Percentiles rank a stretch among this genome's conserved stretches.
phyloP scores from a whole-genome alignment of 2,329 filamentous ascomycete species.

The Elsinoe batatas region DNA sequence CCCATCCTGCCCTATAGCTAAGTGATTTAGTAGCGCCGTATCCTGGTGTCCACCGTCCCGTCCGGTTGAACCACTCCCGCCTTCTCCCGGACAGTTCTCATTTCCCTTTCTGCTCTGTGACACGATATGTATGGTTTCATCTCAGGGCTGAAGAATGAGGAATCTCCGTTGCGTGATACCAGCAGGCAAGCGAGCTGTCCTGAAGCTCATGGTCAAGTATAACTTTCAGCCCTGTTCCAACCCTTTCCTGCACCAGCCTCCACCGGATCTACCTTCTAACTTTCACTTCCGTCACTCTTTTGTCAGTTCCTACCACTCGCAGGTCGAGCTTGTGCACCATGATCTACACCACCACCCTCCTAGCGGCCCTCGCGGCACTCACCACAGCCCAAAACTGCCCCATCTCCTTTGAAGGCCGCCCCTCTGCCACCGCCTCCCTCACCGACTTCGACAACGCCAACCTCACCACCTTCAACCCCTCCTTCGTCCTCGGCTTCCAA shows the following conservation, averaged over 20 bases:
- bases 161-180: not conserved
- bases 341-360: not conserved
- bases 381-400: not conserved
- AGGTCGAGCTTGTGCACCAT: not conserved
- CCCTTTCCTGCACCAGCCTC: not conserved
- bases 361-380: not conserved
- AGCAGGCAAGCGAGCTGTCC: not conserved
- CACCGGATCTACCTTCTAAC: not conserved
- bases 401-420: conserved; percentile 5
- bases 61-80: not conserved
- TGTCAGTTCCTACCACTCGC: not conserved
- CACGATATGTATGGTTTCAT: not conserved
- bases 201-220: not conserved
- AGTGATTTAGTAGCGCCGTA: not conserved
- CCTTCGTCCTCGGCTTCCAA: conserved; percentile 44
- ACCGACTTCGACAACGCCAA: not conserved
- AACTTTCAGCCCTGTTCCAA: not conserved
- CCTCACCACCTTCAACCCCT: conserved; percentile 36
- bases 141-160: not conserved
- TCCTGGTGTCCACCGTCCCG: not conserved
- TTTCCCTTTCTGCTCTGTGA: not conserved
- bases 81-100: conserved; percentile 1
- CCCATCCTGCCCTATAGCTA: conserved; percentile 5
- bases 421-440: not conserved
- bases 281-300: not conserved